Conservation (phyloP, 495 filamentous ascomycete species). For the Cercophora scortea region DNA sequence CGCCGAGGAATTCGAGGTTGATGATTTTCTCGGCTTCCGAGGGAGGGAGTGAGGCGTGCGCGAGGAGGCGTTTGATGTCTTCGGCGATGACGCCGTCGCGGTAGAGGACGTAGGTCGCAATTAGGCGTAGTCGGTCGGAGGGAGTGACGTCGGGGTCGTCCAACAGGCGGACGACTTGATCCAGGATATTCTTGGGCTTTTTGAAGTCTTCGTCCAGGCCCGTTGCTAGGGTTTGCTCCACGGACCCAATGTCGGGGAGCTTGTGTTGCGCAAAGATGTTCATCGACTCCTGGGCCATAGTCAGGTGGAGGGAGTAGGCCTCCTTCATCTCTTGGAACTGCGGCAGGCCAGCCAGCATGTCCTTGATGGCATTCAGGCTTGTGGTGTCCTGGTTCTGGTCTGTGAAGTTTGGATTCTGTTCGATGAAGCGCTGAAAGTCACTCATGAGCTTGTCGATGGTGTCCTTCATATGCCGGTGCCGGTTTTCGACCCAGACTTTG, state of each 20-base stretch:
- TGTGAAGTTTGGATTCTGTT: slow-evolving; percentile 89
- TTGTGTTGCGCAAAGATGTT: slow-evolving; percentile 78
- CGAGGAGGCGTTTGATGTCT: slow-evolving; percentile 76
- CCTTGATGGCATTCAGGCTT: slow-evolving; percentile 85
- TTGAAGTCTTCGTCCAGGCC: slow-evolving; percentile 88
- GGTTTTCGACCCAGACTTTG: slow-evolving; percentile 85
- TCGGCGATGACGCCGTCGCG: slow-evolving; percentile 80
- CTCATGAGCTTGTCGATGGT: slow-evolving; percentile 87
- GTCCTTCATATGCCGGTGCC: slow-evolving; percentile 96
- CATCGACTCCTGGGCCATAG: slow-evolving; percentile 98
- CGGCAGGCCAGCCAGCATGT: slow-evolving; percentile 91
- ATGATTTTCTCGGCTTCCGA: slow-evolving; percentile 63
- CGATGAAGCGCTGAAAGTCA: slow-evolving; percentile 87
- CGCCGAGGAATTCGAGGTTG: slow-evolving; percentile 79
- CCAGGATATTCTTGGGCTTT: slow-evolving; percentile 80
- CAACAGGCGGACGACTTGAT: slow-evolving; percentile 75
- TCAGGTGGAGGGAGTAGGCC: slow-evolving; percentile 88
- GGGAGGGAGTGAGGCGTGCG: slow-evolving; percentile 70
- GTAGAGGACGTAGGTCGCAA: slow-evolving; percentile 79
- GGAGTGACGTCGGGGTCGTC: slow-evolving; percentile 67
- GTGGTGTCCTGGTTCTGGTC: slow-evolving; percentile 57
- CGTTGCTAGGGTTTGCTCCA: slow-evolving; percentile 81
- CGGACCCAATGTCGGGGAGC: slow-evolving; percentile 74
- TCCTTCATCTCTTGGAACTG: slow-evolving; percentile 94
- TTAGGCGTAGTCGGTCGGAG: slow-evolving; percentile 72